Conservation (phyloP, 768 basidiomycete species). For the Tricholoma sp. region DNA sequence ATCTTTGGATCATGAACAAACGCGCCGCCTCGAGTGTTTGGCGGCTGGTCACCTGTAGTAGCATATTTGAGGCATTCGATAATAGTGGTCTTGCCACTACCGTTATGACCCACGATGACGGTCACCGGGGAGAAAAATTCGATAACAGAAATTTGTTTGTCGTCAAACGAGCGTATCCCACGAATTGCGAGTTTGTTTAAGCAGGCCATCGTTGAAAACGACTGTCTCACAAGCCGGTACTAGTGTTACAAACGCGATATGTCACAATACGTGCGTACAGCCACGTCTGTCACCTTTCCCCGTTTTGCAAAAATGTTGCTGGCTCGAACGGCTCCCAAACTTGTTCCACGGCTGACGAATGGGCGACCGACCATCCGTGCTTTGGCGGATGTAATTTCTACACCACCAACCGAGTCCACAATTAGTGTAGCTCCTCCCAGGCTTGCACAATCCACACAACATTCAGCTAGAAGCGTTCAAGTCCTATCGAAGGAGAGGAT, state of each 20-base stretch:
- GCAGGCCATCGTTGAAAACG: conserved; percentile 51
- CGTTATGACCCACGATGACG: conserved; percentile 98
- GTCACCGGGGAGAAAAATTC: conserved; percentile 98
- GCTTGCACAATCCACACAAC: conserved; percentile 1
- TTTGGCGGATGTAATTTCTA: conserved; percentile 20
- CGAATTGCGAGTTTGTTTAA: conserved; percentile 93
- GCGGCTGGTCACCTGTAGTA: conserved; percentile 96
- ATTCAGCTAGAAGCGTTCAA: conserved; percentile 7
- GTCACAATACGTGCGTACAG: conserved; percentile 9
- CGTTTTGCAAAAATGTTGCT: conserved; percentile 8
- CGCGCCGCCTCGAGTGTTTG: conserved; percentile 96
- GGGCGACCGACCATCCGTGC: conserved; percentile 16
- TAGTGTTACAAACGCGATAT: conserved; percentile 13
- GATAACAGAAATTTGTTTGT: conserved; percentile 89
- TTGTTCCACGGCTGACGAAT: conserved; percentile 2
- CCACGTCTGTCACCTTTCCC: neutral
- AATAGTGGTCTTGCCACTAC: conserved; percentile 97
- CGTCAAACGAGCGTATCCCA: conserved; percentile 94
- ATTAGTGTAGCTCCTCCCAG: conserved; percentile 3
- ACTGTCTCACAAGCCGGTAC: neutral
- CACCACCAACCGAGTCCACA: neutral
- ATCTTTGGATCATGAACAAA: conserved; percentile 99
- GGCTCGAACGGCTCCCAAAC: conserved; percentile 8
- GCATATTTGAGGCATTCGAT: conserved; percentile 99
- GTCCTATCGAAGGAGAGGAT: conserved; percentile 21